These are phyloP conservation scores for Fragaria nilgerrensis DNA, from an alignment of 306 rosid genomes.

Conservation along the genomic window DNA sequence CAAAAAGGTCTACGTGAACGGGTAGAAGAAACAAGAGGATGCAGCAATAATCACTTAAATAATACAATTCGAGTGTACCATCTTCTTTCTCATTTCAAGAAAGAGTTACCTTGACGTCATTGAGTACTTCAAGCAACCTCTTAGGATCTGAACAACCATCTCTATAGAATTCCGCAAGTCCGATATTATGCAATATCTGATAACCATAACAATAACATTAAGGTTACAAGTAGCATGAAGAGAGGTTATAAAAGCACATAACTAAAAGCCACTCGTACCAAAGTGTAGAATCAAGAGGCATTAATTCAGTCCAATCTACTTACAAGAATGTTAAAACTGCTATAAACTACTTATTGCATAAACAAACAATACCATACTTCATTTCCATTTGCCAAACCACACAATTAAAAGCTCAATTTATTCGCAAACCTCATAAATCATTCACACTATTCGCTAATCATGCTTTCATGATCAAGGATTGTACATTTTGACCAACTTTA, in stretches of 20 bases:
- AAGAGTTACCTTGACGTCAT: slow-evolving; percentile 65
- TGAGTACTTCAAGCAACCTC: slow-evolving; percentile 74
- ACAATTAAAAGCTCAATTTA: neutral
- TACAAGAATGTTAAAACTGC: neutral
- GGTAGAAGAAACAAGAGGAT: slow-evolving; percentile 9
- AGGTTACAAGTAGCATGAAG: neutral
- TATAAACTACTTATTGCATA: neutral
- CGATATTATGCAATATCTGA: slow-evolving; percentile 90
- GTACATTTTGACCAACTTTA: neutral
- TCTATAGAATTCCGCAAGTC: slow-evolving; percentile 72
- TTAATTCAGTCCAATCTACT: neutral
- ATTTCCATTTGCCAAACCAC: neutral
- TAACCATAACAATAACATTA: slow-evolving; percentile 2
- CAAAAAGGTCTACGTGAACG: slow-evolving; percentile 5
- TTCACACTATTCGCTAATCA: neutral
- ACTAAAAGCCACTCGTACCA: neutral
- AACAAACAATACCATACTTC: neutral
- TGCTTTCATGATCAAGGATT: neutral
- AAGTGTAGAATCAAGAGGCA: neutral
- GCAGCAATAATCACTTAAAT: neutral
- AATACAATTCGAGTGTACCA: no score
- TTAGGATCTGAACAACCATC: slow-evolving; percentile 88
- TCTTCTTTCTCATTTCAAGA: no score
- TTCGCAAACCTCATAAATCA: neutral
- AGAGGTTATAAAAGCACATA: neutral